Base-by-base conservation (phyloP, 2,329 filamentous ascomycete species). In the Ramularia collo-cygni region DNA sequence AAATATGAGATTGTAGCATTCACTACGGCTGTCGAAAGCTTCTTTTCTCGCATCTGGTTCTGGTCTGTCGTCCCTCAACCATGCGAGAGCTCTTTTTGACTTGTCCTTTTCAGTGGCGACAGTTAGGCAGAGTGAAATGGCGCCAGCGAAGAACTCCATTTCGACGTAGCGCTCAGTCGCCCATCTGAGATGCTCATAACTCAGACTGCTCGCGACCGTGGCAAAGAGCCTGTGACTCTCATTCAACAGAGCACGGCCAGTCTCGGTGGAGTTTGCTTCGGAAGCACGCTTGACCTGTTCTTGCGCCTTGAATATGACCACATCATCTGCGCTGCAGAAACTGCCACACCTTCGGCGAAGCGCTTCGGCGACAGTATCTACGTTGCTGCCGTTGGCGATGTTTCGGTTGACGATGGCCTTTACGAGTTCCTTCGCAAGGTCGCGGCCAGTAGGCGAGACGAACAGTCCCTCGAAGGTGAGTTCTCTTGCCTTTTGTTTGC, bases 391-490 rank as follows among this genome's bases (percentile, higher is more conserved):
- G 56, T 87, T 95, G 42, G 90, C 85, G 54, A 98, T 98, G 62
- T 95, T 98, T 56, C 89, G 81, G 62, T 96, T 96, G 39, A 98
- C 92, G 56, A 98, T 96, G 1, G 90, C 88, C 63, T 96, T 98
- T 41, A 98, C 92, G 1, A 98, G 72, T 40, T 95, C 77, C 63
- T 95, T 95, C 2, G 90, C 93, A 16, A 96, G 76, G 8, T 95
- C 87, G 53, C 87, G 87, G 21, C 92, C 92, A 13, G 79, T 74
- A 4, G 74, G 65, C 29, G 83, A 79, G 3, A 86, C 85, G 62
- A 98, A 96, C 0, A 98, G 76, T 32, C 78, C 76, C 61, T 96
- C 87, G 57, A 86, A 98, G 0, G 87, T 95, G 38, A 98, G 73
- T 26, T 81, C 76, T 43, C 77, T 75, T 37, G 94, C 78, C 43